phyloP scores from a whole-genome alignment of 495 filamentous ascomycete genomes.

The Annulohypoxylon bovei region DNA sequence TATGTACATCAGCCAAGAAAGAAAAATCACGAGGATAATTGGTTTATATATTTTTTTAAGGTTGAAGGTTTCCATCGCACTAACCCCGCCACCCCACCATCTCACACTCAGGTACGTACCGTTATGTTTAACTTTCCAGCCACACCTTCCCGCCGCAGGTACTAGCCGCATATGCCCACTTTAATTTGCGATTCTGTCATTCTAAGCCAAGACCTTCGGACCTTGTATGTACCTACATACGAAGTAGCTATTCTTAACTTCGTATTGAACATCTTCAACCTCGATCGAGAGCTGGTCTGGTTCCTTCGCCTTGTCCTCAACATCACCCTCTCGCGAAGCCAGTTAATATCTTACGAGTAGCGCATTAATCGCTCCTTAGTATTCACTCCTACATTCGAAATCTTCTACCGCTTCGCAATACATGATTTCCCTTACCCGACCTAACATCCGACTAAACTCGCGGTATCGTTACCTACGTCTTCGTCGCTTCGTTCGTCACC shows the following conservation, averaged over 20 bases:
- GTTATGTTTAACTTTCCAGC: not conserved
- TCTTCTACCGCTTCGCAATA: not conserved
- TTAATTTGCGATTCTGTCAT: not conserved
- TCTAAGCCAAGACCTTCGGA: not conserved
- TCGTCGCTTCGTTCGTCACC: not conserved
- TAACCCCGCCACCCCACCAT: conserved; percentile 14
- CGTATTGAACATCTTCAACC: conserved; percentile 4
- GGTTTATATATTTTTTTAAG: not conserved
- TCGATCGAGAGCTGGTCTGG: not conserved
- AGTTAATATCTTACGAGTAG: not conserved
- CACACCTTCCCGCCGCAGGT: not conserved
- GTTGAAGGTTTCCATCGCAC: not conserved
- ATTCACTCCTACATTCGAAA: not conserved
- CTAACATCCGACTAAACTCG: not conserved
- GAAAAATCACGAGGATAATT: too few relatives aligned
- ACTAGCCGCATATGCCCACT: not conserved
- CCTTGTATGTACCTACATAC: too few relatives aligned
- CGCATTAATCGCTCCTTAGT: not conserved
- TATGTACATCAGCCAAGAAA: not conserved
- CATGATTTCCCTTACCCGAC: not conserved
- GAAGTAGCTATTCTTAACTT: too few relatives aligned
- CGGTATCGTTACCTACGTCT: not conserved
- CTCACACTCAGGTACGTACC: not conserved
- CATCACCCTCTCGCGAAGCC: not conserved
- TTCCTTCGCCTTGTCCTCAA: not conserved